These are phyloP conservation scores for Aotearoamyces nothofagi DNA, from an alignment of 2,329 filamentous ascomycete genomes.

Conservation along the genomic window DNA sequence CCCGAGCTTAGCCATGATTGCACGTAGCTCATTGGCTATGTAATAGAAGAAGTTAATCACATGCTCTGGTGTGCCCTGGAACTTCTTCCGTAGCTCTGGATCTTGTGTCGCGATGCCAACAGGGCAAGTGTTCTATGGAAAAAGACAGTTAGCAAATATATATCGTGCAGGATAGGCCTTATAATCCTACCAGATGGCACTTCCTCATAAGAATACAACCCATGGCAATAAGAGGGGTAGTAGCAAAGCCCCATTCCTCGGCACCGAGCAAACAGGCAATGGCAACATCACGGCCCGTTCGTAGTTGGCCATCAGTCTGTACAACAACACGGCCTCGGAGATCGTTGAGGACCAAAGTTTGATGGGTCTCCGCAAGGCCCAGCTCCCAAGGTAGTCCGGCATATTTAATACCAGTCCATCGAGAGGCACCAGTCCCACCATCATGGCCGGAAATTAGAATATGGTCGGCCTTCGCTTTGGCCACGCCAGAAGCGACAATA, in stretches of 20 bases:
- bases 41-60: slow-evolving; percentile 99
- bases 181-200: too few relatives aligned
- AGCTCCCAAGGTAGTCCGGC: slow-evolving; percentile 93
- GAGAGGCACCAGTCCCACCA: slow-evolving; percentile 87
- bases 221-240: slow-evolving; percentile 88
- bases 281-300: slow-evolving; percentile 84
- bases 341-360: slow-evolving; percentile 90
- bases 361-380: slow-evolving; percentile 91
- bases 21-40: slow-evolving; percentile 84
- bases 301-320: slow-evolving; percentile 88
- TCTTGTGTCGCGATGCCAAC: slow-evolving; percentile 95
- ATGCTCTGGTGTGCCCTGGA: slow-evolving; percentile 82
- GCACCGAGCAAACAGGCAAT: slow-evolving; percentile 90
- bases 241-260: slow-evolving; percentile 97
- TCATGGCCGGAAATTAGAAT: slow-evolving; percentile 95
- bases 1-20: slow-evolving; percentile 92
- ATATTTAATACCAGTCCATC: slow-evolving; percentile 99
- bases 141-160: slow-evolving; percentile 3
- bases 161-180: too few relatives aligned
- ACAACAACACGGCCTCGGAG: slow-evolving; percentile 90
- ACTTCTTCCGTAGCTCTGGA: slow-evolving; percentile 87
- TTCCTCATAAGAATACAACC: slow-evolving; percentile 93
- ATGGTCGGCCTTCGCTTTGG: slow-evolving; percentile 93
- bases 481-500: slow-evolving; percentile 93
- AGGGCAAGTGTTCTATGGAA: slow-evolving; percentile 57